Evolutionary conservation across 192 early-diverging fungal species (phyloP).

Genomic region (Backusella luteola): DNA sequence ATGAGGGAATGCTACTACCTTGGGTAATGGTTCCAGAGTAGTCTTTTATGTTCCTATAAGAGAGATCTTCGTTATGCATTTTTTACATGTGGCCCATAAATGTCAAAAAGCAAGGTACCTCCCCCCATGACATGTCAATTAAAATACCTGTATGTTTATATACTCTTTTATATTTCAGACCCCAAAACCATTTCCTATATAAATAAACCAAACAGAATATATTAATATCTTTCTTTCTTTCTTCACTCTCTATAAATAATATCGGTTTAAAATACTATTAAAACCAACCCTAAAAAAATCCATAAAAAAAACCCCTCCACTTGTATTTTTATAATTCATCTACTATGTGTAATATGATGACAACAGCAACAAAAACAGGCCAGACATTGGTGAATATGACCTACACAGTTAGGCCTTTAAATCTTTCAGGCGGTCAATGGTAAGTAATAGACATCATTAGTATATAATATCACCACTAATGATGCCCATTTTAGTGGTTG

Average conservation of each 20-base stretch:
- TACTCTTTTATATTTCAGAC: neutral
- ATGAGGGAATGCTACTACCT: neutral
- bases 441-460: neutral
- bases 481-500: conserved; percentile 13
- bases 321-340: neutral
- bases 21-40: neutral
- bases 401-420: neutral
- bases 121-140: conserved; percentile 4
- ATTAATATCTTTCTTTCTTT: neutral
- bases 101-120: neutral
- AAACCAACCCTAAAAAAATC: neutral
- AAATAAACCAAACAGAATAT: neutral
- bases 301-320: neutral
- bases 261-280: neutral
- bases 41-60: neutral
- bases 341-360: neutral
- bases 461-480: neutral
- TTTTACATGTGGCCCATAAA: neutral
- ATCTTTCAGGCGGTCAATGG: neutral
- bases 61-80: neutral
- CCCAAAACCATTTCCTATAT: neutral
- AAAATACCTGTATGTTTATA: neutral
- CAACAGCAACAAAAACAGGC: neutral
- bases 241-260: neutral
- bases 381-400: neutral